These are phyloP conservation scores for Baeospora myosura DNA, from an alignment of 1,284 basidiomycete genomes.

Conservation along the genomic window DNA sequence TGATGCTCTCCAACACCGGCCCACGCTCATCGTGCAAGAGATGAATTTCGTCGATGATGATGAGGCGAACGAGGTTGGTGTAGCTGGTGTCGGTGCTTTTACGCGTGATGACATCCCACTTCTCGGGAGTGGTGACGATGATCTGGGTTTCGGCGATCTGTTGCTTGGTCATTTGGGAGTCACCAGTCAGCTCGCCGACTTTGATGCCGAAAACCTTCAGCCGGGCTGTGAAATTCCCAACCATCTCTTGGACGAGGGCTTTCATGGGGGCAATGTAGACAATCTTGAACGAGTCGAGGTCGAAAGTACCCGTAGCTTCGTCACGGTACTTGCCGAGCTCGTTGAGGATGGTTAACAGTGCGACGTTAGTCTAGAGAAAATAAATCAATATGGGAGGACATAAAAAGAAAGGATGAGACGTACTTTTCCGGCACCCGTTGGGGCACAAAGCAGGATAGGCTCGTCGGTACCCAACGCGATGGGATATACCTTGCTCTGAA, in stretches of 20 bases:
- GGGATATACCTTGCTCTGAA: constrained; percentile 93
- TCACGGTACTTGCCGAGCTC: constrained; percentile 84
- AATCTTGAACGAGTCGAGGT: constrained; percentile 91
- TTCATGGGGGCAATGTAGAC: constrained; percentile 99
- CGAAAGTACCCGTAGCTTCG: constrained; percentile 77
- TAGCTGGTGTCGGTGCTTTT: constrained; percentile 97
- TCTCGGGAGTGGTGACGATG: constrained; percentile 98
- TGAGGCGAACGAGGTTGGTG: constrained; percentile 92
- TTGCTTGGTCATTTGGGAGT: constrained; percentile 96
- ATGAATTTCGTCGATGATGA: constrained; percentile 99
- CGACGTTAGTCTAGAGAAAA: constrained; percentile 83
- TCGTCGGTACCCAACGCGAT: constrained; percentile 93
- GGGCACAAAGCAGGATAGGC: constrained; percentile 92
- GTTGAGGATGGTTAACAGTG: constrained; percentile 89
- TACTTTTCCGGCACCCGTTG: constrained; percentile 97
- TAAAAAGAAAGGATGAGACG: constrained; percentile 16
- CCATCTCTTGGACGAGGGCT: constrained; percentile 95
- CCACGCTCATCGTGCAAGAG: constrained; percentile 97
- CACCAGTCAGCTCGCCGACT: constrained; percentile 94
- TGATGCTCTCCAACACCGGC: constrained; percentile 90
- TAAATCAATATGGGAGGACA: constrained; percentile 9
- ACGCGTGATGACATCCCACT: constrained; percentile 99
- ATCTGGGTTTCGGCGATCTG: constrained; percentile 98
- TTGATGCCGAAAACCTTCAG: constrained; percentile 79
- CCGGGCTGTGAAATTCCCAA: constrained; percentile 86